phyloP scores from a whole-genome alignment of 805 yeast species.

The Barnettozyma siamensis region DNA sequence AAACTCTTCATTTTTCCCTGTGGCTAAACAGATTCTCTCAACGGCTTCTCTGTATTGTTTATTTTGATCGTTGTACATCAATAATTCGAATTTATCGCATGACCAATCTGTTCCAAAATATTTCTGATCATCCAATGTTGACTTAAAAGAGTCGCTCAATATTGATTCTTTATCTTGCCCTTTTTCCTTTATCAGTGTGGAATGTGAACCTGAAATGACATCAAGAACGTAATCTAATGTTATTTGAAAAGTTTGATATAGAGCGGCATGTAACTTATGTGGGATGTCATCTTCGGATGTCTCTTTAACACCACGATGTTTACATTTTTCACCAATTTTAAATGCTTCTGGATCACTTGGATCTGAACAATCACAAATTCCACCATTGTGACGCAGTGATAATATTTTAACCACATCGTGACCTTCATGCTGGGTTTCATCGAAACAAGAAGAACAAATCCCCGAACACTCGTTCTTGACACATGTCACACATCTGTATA shows the following conservation, averaged over 20 bases:
- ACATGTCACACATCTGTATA: conserved; percentile 69
- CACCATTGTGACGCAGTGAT: conserved; percentile 58
- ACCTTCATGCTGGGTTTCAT: conserved; percentile 60
- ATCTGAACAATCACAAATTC: conserved; percentile 75
- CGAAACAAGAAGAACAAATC: conserved; percentile 70
- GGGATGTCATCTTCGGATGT: conserved; percentile 33
- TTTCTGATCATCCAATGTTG: conserved; percentile 26
- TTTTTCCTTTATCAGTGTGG: conserved; percentile 21
- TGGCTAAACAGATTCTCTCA: conserved; percentile 55
- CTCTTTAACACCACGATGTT: conserved; percentile 27
- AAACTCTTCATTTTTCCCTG: conserved; percentile 57
- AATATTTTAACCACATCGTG: conserved; percentile 66
- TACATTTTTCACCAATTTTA: conserved; percentile 39
- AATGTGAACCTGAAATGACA: conserved; percentile 41
- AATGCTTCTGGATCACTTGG: conserved; percentile 68
- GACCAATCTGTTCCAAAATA: conserved; percentile 42
- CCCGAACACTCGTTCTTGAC: conserved; percentile 83
- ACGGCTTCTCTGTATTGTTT: conserved; percentile 73
- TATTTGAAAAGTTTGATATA: conserved; percentile 37
- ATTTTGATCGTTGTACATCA: conserved; percentile 73
- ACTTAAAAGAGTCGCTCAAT: conserved; percentile 31
- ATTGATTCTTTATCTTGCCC: conserved; percentile 25
- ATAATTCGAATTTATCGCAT: conserved; percentile 43
- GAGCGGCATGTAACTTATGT: conserved; percentile 33
- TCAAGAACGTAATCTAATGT: conserved; percentile 58